A percentile compares a stretch with the other conserved stretches of the same genome.
Conservation (phyloP, 208 protist species). For the Porcisia hertigi region DNA sequence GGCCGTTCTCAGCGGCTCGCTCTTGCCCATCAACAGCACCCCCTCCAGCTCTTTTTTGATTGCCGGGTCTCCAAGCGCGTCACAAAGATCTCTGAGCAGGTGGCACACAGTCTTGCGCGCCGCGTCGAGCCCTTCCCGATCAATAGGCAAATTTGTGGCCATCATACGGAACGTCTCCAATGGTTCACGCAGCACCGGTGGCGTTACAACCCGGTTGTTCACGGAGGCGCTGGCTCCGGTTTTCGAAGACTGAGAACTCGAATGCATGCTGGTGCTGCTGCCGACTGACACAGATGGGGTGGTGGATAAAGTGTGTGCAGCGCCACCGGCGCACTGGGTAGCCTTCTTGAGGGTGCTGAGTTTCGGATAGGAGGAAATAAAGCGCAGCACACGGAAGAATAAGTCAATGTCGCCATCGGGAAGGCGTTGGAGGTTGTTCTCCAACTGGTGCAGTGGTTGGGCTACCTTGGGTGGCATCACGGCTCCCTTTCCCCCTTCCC, state of each 20-base stretch:
- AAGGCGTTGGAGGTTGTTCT: neutral
- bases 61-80: slow-evolving; percentile 7
- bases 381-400: slow-evolving; percentile 66
- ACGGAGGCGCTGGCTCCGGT: slow-evolving; percentile 20
- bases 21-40: slow-evolving; percentile 17
- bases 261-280: neutral
- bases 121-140: slow-evolving; percentile 23
- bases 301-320: neutral
- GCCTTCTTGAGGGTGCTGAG: neutral
- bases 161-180: slow-evolving; percentile 70
- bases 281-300: neutral
- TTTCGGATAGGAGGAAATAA: slow-evolving; percentile 35
- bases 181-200: slow-evolving; percentile 22
- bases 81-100: slow-evolving; percentile 19
- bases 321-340: neutral
- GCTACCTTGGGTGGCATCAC: neutral
- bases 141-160: slow-evolving; percentile 51
- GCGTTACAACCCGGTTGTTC: slow-evolving; percentile 34
- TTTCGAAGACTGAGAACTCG: neutral
- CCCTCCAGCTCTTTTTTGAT: slow-evolving; percentile 7
- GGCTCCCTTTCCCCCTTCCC: no score
- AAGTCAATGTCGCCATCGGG: slow-evolving; percentile 35
- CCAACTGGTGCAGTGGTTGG: neutral
- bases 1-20: neutral
- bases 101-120: slow-evolving; percentile 25